A percentile compares a stretch with the other conserved stretches of the same genome.
Evolutionary conservation across 2,329 filamentous ascomycete species (phyloP).

Genomic region (Cladosporium austrohemisphaericum): DNA sequence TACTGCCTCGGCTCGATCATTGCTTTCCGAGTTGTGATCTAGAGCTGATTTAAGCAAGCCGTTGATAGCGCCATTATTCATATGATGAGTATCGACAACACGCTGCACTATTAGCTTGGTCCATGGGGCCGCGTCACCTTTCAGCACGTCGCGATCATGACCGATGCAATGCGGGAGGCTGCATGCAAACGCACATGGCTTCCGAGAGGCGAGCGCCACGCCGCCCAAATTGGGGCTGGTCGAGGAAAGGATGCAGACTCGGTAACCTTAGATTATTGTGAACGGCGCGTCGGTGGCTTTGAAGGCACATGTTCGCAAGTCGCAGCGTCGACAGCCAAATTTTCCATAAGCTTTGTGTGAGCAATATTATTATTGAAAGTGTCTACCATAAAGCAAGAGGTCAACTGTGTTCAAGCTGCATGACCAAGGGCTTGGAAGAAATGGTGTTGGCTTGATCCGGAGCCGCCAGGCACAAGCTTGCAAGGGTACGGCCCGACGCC

Average conservation of each 20-base stretch:
- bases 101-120: no score
- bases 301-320: no score
- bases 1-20: no score
- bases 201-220: constrained; percentile 10
- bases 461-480: neutral
- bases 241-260: no score
- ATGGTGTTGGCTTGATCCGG: neutral
- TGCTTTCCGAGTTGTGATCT: no score
- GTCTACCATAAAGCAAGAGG: neutral
- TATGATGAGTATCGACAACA: no score
- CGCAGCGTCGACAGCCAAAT: neutral
- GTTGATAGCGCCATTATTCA: no score
- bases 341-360: neutral
- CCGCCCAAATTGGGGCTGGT: neutral
- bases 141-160: constrained; percentile 3
- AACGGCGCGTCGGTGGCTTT: no score
- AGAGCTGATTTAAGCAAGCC: no score
- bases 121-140: constrained; percentile 10
- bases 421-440: neutral
- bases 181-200: neutral
- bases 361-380: neutral
- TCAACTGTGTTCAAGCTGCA: no score
- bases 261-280: no score
- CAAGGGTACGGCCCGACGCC: constrained; percentile 8
- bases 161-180: neutral